Percentiles rank a stretch among this genome's conserved stretches.
phyloP scores from a whole-genome alignment of 371 early-diverging fungal genomes.

The Mucor saturninus region DNA sequence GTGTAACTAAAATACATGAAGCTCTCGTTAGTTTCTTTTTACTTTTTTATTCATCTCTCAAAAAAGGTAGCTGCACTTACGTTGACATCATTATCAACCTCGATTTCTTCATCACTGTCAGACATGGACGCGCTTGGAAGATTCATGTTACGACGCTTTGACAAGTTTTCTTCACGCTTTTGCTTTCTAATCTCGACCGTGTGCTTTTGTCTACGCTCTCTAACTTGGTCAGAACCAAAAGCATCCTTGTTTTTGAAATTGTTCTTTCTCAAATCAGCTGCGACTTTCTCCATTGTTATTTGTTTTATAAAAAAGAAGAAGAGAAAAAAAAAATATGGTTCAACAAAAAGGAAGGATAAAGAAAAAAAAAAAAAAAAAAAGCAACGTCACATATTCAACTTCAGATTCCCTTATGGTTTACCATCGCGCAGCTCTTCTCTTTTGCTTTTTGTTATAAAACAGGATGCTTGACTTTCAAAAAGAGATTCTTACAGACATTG shows the following conservation, averaged over 20 bases:
- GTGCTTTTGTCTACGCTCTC: constrained; percentile 48
- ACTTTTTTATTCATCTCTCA: constrained; percentile 9
- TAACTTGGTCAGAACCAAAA: constrained; percentile 43
- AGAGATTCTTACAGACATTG: constrained; percentile 70
- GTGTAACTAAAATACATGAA: constrained; percentile 16
- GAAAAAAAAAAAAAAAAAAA: constrained; percentile 12
- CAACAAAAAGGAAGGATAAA: constrained; percentile 2
- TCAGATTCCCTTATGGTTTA: not conserved
- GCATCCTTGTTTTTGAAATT: constrained; percentile 45
- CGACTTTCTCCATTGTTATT: constrained; percentile 25
- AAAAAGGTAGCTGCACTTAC: constrained; percentile 31
- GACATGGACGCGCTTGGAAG: constrained; percentile 56
- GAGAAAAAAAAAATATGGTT: not conserved
- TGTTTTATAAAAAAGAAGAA: constrained; percentile 1
- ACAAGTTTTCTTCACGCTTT: constrained; percentile 93
- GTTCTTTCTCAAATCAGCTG: constrained; percentile 37
- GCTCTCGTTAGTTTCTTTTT: constrained; percentile 2
- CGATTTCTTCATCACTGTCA: constrained; percentile 84
- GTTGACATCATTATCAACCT: constrained; percentile 52
- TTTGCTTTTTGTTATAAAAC: not conserved
- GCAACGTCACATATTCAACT: constrained; percentile 6
- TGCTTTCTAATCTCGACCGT: constrained; percentile 92
- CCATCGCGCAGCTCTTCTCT: not conserved
- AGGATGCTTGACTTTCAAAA: constrained; percentile 69
- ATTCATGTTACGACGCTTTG: constrained; percentile 91